Evolutionary conservation across 192 early-diverging fungal genomes (phyloP).

Genomic region (Linnemannia zychae): DNA sequence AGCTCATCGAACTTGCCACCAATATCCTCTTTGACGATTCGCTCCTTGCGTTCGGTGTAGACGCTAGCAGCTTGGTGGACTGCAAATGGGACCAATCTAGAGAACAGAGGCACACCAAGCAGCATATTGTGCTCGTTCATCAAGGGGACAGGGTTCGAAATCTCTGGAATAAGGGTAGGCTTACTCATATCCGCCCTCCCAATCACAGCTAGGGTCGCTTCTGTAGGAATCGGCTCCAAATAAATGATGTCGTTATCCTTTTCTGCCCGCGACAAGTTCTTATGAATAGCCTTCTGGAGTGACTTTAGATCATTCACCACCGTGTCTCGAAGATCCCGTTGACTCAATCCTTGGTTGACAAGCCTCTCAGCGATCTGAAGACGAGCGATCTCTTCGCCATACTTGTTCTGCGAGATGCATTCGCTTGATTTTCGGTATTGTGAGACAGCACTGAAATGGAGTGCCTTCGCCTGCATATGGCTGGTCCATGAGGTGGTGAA

Average conservation of each 20-base stretch:
- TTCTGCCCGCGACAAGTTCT: slow-evolving; percentile 72
- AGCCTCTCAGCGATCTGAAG: slow-evolving; percentile 68
- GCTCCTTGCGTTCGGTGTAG: slow-evolving; percentile 88
- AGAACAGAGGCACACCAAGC: slow-evolving; percentile 82
- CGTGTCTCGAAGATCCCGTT: slow-evolving; percentile 51
- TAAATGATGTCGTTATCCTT: slow-evolving; percentile 96
- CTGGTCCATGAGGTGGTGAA: slow-evolving; percentile 75
- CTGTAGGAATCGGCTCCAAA: slow-evolving; percentile 79
- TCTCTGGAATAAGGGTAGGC: slow-evolving; percentile 64
- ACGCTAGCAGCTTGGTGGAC: slow-evolving; percentile 92
- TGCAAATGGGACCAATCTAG: slow-evolving; percentile 89
- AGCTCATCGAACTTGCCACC: slow-evolving; percentile 75
- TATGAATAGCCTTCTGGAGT: slow-evolving; percentile 61
- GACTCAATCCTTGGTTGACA: slow-evolving; percentile 60
- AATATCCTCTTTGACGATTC: slow-evolving; percentile 78
- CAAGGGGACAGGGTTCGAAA: slow-evolving; percentile 75
- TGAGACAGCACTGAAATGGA: slow-evolving; percentile 83
- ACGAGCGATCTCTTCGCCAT: slow-evolving; percentile 89
- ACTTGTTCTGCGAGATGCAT: slow-evolving; percentile 78
- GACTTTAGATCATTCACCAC: slow-evolving; percentile 60
- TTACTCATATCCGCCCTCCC: slow-evolving; percentile 81
- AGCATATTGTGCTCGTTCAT: slow-evolving; percentile 68
- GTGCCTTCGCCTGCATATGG: slow-evolving; percentile 80
- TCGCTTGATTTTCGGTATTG: slow-evolving; percentile 85
- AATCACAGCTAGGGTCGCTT: slow-evolving; percentile 71